Conservation (phyloP, 1,284 basidiomycete species). For the Violaceomyces palustris region DNA sequence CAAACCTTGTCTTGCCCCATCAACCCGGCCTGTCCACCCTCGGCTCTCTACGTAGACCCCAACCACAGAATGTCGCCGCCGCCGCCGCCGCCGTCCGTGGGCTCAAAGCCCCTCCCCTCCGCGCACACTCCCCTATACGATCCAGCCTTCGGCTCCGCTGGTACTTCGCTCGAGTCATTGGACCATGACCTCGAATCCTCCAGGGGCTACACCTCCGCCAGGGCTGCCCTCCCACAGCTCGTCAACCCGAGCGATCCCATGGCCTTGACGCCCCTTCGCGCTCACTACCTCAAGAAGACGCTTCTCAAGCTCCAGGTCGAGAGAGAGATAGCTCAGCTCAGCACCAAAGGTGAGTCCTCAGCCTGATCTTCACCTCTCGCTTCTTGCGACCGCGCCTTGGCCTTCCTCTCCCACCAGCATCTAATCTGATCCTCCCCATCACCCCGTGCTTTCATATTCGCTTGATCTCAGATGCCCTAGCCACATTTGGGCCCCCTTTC, state of each 20-base stretch:
- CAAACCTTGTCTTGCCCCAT: no score
- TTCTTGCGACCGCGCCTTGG: neutral
- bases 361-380: neutral
- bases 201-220: slow-evolving; percentile 8
- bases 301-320: slow-evolving; percentile 81
- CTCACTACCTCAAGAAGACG: slow-evolving; percentile 94
- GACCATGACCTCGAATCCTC: slow-evolving; percentile 7
- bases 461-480: slow-evolving; percentile 49
- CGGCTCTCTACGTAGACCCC: no score
- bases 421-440: neutral
- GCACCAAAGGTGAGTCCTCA: slow-evolving; percentile 13
- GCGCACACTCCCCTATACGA: no score
- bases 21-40: no score
- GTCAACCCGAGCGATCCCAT: slow-evolving; percentile 15
- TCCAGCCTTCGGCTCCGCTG: slow-evolving; percentile 27
- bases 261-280: slow-evolving; percentile 72
- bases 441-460: neutral
- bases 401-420: neutral
- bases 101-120: no score
- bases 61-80: no score
- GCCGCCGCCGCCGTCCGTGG: no score
- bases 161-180: slow-evolving; percentile 17
- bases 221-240: slow-evolving; percentile 18
- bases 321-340: slow-evolving; percentile 33
- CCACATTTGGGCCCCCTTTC: slow-evolving; percentile 51